A percentile compares a stretch with the other conserved stretches of the same genome.
Evolutionary conservation across 371 early-diverging fungal species (phyloP).

Genomic region (Parasitella parasitica): DNA sequence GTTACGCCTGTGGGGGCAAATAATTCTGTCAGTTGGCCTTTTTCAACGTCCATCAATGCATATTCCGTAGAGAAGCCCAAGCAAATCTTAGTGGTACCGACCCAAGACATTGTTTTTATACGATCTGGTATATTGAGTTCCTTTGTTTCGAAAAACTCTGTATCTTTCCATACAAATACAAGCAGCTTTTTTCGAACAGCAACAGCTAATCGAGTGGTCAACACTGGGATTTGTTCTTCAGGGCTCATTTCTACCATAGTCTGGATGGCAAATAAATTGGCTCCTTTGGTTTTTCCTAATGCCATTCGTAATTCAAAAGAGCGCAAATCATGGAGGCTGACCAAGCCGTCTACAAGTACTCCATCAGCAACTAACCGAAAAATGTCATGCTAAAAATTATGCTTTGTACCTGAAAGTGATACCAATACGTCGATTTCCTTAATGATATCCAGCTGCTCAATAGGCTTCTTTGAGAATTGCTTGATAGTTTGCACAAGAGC

Average conservation of each 20-base stretch:
- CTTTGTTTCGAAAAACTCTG: constrained; percentile 67
- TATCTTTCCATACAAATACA: constrained; percentile 79
- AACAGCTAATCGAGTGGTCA: constrained; percentile 76
- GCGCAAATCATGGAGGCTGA: constrained; percentile 75
- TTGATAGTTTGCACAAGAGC: constrained; percentile 68
- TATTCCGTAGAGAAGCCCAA: constrained; percentile 69
- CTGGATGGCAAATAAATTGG: constrained; percentile 71
- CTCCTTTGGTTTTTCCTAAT: constrained; percentile 72
- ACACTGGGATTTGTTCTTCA: constrained; percentile 65
- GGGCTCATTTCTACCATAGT: constrained; percentile 66
- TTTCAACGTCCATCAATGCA: constrained; percentile 62
- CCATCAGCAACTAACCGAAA: neutral
- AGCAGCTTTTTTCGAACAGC: constrained; percentile 69
- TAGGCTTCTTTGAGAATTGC: constrained; percentile 67
- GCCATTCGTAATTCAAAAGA: constrained; percentile 69
- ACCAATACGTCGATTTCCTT: constrained; percentile 78
- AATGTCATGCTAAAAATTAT: neutral
- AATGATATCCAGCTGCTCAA: constrained; percentile 78
- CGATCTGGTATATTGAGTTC: constrained; percentile 66
- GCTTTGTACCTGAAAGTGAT: constrained; percentile 58
- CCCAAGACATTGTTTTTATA: constrained; percentile 71
- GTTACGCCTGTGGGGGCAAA: constrained; percentile 47
- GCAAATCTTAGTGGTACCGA: constrained; percentile 64
- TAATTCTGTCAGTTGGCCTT: constrained; percentile 53
- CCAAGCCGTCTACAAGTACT: constrained; percentile 59